phyloP scores from a whole-genome alignment of 2,329 filamentous ascomycete species.

The Talaromyces albobiverticillius region DNA sequence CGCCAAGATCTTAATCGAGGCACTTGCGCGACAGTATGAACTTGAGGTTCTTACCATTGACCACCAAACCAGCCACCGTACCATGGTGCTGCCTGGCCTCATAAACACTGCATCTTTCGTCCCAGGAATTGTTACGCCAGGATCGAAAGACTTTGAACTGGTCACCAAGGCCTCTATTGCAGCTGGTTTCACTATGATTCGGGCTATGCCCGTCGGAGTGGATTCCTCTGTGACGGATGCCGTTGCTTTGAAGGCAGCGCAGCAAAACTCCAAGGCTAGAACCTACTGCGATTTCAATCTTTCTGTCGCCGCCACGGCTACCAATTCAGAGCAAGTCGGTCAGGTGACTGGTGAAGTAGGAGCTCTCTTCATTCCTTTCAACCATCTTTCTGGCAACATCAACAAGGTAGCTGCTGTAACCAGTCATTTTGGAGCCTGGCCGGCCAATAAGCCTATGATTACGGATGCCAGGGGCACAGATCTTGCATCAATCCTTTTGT shows the following conservation, averaged over 20 bases:
- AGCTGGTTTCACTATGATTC: constrained; percentile 75
- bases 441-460: constrained; percentile 72
- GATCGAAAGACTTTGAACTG: constrained; percentile 65
- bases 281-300: constrained; percentile 77
- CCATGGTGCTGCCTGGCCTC: constrained; percentile 68
- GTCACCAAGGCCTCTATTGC: constrained; percentile 72
- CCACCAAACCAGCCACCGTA: constrained; percentile 85
- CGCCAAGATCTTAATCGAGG: constrained; percentile 94
- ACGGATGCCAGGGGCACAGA: constrained; percentile 79
- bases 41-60: constrained; percentile 80
- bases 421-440: constrained; percentile 76
- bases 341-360: constrained; percentile 71
- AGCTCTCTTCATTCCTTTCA: constrained; percentile 79
- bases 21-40: constrained; percentile 83
- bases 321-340: constrained; percentile 72
- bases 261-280: constrained; percentile 65
- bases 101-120: constrained; percentile 80
- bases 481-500: constrained; percentile 72
- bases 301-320: constrained; percentile 70
- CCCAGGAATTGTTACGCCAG: constrained; percentile 64
- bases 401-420: constrained; percentile 78
- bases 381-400: constrained; percentile 76
- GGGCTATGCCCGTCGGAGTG: constrained; percentile 72
- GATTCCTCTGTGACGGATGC: constrained; percentile 72
- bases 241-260: constrained; percentile 66